Evolutionary conservation across 192 early-diverging fungal species (phyloP).

Genomic region (Backusella luteola): DNA sequence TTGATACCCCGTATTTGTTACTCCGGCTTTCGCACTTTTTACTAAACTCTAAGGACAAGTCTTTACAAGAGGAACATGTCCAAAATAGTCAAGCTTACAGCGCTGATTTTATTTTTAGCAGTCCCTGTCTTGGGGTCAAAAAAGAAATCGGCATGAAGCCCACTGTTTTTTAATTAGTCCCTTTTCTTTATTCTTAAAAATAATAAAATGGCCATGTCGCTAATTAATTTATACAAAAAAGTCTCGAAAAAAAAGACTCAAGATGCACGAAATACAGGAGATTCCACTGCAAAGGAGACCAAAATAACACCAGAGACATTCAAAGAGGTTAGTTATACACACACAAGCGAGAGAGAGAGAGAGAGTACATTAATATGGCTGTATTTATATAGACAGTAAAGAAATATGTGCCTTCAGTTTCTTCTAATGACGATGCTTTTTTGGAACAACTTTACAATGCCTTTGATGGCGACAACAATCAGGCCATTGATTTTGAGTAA

Average conservation of each 20-base stretch:
- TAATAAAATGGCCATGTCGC: background rate
- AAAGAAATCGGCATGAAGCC: too few species aligned
- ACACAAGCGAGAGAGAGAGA: background rate
- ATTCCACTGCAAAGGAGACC: constrained; percentile 27
- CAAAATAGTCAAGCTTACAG: too few species aligned
- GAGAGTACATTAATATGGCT: background rate
- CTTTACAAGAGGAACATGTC: too few species aligned
- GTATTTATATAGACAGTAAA: constrained; percentile 42
- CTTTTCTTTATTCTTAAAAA: background rate
- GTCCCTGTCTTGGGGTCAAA: too few species aligned
- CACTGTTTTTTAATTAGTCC: too few species aligned
- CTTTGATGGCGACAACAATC: constrained; percentile 68
- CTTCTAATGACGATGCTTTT: constrained; percentile 65
- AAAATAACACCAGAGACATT: constrained; percentile 68
- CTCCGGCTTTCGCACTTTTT: too few species aligned
- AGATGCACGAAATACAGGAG: constrained; percentile 43
- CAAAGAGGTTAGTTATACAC: constrained; percentile 46
- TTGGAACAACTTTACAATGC: constrained; percentile 73
- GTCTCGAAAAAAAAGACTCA: constrained; percentile 48
- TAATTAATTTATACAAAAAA: constrained; percentile 8
- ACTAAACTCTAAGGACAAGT: too few species aligned
- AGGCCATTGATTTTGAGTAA: constrained; percentile 58
- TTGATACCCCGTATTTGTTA: too few species aligned
- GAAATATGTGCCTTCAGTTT: constrained; percentile 57
- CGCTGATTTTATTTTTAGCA: too few species aligned